A percentile compares a stretch with the other conserved stretches of the same genome.
Evolutionary conservation across 1,139 yeast genomes (phyloP).

Genomic region (Wickerhamomyces sp.): DNA sequence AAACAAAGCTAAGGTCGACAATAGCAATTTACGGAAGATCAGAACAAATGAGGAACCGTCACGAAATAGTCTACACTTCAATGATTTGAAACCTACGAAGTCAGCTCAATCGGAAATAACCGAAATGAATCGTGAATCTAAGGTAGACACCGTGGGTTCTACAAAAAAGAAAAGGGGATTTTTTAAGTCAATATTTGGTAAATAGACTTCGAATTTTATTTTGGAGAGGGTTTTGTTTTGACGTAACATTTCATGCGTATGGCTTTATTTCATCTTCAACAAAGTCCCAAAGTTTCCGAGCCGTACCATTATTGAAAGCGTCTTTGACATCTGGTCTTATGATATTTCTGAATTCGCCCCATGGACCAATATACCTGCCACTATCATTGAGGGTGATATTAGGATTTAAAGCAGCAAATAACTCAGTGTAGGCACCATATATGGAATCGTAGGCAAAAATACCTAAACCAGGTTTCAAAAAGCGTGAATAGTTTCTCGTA

Average conservation of each 20-base stretch:
- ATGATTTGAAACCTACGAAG: slow-evolving; percentile 1
- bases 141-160: background rate
- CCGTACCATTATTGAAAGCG: slow-evolving; percentile 27
- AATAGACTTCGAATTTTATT: no score
- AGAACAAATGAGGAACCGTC: slow-evolving; percentile 7
- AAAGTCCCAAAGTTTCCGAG: slow-evolving; percentile 27
- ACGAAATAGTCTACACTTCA: no score
- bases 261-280: slow-evolving; percentile 23
- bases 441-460: slow-evolving; percentile 20
- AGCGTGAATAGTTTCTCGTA: slow-evolving; percentile 25
- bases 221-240: no score
- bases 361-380: slow-evolving; percentile 31
- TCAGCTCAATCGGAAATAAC: slow-evolving; percentile 6
- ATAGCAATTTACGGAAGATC: slow-evolving; percentile 7
- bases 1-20: no score
- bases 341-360: slow-evolving; percentile 26
- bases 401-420: slow-evolving; percentile 37
- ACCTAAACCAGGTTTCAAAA: background rate
- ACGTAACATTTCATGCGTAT: slow-evolving; percentile 5
- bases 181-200: background rate
- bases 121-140: slow-evolving; percentile 2
- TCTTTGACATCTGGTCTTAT: slow-evolving; percentile 27
- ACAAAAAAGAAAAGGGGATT: slow-evolving; percentile 4
- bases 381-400: slow-evolving; percentile 19
- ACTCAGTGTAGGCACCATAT: slow-evolving; percentile 39